phyloP scores from a whole-genome alignment of 2,329 filamentous ascomycete species.

The Fusarium sp. region DNA sequence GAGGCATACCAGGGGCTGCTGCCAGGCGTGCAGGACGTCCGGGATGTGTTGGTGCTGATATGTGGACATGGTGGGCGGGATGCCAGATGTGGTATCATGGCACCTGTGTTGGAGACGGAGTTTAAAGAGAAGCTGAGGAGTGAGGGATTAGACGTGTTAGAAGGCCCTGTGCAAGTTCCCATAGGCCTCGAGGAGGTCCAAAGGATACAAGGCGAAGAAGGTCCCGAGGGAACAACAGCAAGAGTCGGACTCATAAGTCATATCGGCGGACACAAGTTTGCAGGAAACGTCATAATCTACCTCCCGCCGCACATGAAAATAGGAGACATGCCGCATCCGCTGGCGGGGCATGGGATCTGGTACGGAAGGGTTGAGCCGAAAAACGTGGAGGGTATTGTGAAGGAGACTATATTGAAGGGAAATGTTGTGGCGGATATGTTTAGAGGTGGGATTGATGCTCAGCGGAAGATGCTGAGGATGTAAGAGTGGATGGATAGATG shows the following conservation, averaged over 20 bases:
- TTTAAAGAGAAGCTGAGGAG: conserved; percentile 72
- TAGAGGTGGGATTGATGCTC: conserved; percentile 73
- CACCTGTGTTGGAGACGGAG: conserved; percentile 76
- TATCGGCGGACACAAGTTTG: conserved; percentile 87
- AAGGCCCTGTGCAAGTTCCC: conserved; percentile 56
- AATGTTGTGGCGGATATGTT: conserved; percentile 78
- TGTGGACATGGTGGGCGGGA: conserved; percentile 91
- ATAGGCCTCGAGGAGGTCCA: conserved; percentile 7
- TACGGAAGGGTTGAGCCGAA: conserved; percentile 82
- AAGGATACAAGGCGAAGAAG: conserved; percentile 36
- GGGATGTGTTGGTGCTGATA: conserved; percentile 82
- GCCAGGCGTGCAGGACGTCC: conserved; percentile 68
- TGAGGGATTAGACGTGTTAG: conserved; percentile 62
- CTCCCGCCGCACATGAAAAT: conserved; percentile 68
- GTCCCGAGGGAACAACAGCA: conserved; percentile 54
- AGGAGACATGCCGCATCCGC: conserved; percentile 62
- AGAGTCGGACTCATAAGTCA: conserved; percentile 80
- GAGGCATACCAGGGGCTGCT: conserved; percentile 65
- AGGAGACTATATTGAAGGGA: conserved; percentile 76
- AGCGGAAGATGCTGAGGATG: conserved; percentile 65
- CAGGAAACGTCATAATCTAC: conserved; percentile 87
- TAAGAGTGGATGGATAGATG: conserved; percentile 32
- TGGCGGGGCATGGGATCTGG: conserved; percentile 82
- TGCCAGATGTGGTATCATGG: conserved; percentile 82
- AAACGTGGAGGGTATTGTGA: conserved; percentile 81